These are phyloP conservation scores for Vicia sativa DNA, from an alignment of 306 rosid genomes.

Conservation along the genomic window DNA sequence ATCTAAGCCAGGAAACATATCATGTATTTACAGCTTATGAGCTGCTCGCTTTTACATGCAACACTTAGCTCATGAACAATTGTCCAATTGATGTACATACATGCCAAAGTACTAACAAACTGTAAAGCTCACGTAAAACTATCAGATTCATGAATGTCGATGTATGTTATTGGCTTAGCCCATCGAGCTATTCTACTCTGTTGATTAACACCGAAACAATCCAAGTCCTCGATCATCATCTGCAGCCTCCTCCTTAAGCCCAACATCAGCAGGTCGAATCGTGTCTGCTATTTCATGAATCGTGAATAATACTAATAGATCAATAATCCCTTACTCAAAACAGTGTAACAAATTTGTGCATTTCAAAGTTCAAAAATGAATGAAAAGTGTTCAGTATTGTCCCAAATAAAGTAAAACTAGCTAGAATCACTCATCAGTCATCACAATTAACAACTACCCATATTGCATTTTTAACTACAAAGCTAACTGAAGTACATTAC, in stretches of 20 bases:
- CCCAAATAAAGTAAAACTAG: too few relatives aligned
- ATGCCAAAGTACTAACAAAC: too few relatives aligned
- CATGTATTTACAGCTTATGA: slow-evolving; percentile 8
- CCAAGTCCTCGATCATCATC: slow-evolving; percentile 92
- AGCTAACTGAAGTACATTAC: slow-evolving; percentile 2
- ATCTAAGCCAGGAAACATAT: slow-evolving; percentile 5
- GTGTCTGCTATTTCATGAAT: slow-evolving; percentile 54
- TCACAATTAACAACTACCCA: slow-evolving; percentile 5
- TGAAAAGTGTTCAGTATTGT: neutral
- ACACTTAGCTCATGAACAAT: too few relatives aligned
- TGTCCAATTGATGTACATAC: too few relatives aligned
- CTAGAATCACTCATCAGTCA: too few relatives aligned
- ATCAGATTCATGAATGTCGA: too few relatives aligned
- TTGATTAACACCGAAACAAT: slow-evolving; percentile 55
- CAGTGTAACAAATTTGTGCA: slow-evolving; percentile 4
- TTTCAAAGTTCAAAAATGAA: slow-evolving; percentile 29
- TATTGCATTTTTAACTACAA: neutral
- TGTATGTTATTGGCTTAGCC: too few relatives aligned
- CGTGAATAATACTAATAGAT: slow-evolving; percentile 5
- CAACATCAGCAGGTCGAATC: slow-evolving; percentile 70
- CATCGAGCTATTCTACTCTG: slow-evolving; percentile 5
- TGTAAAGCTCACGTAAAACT: too few relatives aligned
- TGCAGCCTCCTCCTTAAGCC: slow-evolving; percentile 66
- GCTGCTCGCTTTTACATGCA: slow-evolving; percentile 2
- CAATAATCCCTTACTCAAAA: slow-evolving; percentile 29